Percentiles rank a stretch among this genome's conserved stretches.
Conservation (phyloP, 1,284 basidiomycete species). For the Agroathelia rolfsii region DNA sequence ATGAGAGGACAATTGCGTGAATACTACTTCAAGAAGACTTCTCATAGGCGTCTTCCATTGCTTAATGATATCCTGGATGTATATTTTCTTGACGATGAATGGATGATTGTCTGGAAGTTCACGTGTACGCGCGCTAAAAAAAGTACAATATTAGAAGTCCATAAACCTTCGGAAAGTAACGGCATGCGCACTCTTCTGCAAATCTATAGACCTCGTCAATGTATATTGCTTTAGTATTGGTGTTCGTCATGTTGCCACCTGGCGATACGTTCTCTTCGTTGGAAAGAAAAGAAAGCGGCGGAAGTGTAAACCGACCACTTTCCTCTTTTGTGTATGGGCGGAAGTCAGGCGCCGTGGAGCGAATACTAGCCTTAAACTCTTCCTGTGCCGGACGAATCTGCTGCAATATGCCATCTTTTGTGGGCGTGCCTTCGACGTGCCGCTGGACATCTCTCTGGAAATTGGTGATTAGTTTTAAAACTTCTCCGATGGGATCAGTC, state of each 20-base stretch:
- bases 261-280: constrained; percentile 18
- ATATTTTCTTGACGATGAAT: constrained; percentile 43
- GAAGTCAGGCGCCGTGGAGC: constrained; percentile 45
- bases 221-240: constrained; percentile 27
- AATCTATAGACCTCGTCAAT: constrained; percentile 45
- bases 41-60: constrained; percentile 42
- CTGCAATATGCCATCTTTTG: constrained; percentile 41
- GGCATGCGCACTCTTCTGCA: constrained; percentile 33
- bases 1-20: constrained; percentile 28
- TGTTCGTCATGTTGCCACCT: too few relatives aligned
- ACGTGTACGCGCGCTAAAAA: constrained; percentile 48
- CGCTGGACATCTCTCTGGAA: constrained; percentile 36
- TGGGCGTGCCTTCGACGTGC: constrained; percentile 42
- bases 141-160: neutral
- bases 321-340: too few relatives aligned
- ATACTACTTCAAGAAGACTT: constrained; percentile 36
- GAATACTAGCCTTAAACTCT: constrained; percentile 36
- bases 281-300: constrained; percentile 15
- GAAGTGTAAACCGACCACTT: too few relatives aligned
- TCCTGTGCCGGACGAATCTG: constrained; percentile 38
- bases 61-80: constrained; percentile 35
- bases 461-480: constrained; percentile 33
- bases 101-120: constrained; percentile 60
- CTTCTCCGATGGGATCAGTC: constrained; percentile 42
- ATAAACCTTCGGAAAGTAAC: neutral